A percentile compares a stretch with the other conserved stretches of the same genome.
phyloP scores from a whole-genome alignment of 441 rosid genomes.

The Viola pubescens region DNA sequence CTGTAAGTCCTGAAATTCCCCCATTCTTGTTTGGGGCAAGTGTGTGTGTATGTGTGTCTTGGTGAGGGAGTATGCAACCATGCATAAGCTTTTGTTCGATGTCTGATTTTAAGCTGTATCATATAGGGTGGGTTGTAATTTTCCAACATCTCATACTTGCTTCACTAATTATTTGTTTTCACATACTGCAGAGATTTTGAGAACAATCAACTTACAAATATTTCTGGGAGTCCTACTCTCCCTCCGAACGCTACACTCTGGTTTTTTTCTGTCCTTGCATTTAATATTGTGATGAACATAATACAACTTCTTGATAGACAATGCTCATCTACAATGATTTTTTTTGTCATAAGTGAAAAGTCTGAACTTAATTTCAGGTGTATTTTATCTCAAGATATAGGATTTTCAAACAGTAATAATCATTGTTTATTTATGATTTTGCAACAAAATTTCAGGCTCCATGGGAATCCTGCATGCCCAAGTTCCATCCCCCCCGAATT shows the following conservation, averaged over 20 bases:
- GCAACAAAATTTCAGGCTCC: constrained; percentile 52
- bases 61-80: neutral
- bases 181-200: constrained; percentile 58
- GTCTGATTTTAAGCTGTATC: neutral
- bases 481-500: constrained; percentile 26
- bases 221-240: constrained; percentile 47
- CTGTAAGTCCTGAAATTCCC: constrained; percentile 49
- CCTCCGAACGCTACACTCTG: constrained; percentile 76
- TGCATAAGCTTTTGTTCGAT: neutral
- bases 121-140: neutral
- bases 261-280: constrained; percentile 40
- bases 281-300: neutral
- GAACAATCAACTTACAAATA: constrained; percentile 55
- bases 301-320: neutral
- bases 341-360: neutral
- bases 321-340: neutral
- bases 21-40: neutral
- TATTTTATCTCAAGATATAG: neutral
- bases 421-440: neutral
- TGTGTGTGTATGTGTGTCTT: neutral
- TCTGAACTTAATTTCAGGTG: neutral
- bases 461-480: constrained; percentile 72
- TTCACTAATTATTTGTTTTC: constrained; percentile 14
- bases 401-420: neutral
- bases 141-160: constrained; percentile 2